phyloP scores from a whole-genome alignment of 2,329 filamentous ascomycete genomes.

The Colletotrichum plurivorum region DNA sequence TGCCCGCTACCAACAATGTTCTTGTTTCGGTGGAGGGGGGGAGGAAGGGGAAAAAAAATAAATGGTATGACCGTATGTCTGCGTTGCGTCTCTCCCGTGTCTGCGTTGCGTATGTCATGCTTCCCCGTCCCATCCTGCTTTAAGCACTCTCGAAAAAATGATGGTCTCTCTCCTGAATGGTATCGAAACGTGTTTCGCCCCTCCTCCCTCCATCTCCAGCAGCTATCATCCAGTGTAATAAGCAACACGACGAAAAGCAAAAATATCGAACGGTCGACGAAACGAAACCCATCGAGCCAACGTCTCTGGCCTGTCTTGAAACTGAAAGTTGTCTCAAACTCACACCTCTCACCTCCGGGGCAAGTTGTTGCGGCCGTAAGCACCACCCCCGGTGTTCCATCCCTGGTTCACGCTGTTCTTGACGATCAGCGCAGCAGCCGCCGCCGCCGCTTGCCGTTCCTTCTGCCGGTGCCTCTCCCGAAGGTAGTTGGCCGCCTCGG shows the following conservation, averaged over 20 bases:
- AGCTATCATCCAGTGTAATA: not conserved
- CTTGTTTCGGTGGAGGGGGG: not conserved
- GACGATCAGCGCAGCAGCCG: slow-evolving; percentile 94
- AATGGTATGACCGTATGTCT: slow-evolving; percentile 14
- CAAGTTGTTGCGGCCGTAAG: slow-evolving; percentile 62
- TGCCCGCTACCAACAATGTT: slow-evolving; percentile 12
- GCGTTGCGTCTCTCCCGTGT: slow-evolving; percentile 7
- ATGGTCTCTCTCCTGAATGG: slow-evolving; percentile 29
- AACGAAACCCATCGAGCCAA: slow-evolving; percentile 3
- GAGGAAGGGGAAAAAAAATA: not conserved
- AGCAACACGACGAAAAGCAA: slow-evolving; percentile 14
- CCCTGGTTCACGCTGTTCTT: slow-evolving; percentile 83
- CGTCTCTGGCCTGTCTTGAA: not conserved
- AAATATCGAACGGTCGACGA: not conserved
- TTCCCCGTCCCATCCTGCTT: not conserved
- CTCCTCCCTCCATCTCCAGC: not conserved
- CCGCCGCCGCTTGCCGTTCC: slow-evolving; percentile 90
- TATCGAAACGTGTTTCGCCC: slow-evolving; percentile 28
- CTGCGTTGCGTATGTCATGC: slow-evolving; percentile 14
- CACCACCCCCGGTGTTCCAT: slow-evolving; percentile 62
- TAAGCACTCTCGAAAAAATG: not conserved
- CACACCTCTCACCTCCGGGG: slow-evolving; percentile 59
- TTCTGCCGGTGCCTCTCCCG: slow-evolving; percentile 94
- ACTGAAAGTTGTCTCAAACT: too few species aligned
- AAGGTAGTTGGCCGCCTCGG: slow-evolving; percentile 89